Base-by-base conservation (phyloP, 2,329 filamentous ascomycete species). In the Teratosphaeriaceae sp. region DNA sequence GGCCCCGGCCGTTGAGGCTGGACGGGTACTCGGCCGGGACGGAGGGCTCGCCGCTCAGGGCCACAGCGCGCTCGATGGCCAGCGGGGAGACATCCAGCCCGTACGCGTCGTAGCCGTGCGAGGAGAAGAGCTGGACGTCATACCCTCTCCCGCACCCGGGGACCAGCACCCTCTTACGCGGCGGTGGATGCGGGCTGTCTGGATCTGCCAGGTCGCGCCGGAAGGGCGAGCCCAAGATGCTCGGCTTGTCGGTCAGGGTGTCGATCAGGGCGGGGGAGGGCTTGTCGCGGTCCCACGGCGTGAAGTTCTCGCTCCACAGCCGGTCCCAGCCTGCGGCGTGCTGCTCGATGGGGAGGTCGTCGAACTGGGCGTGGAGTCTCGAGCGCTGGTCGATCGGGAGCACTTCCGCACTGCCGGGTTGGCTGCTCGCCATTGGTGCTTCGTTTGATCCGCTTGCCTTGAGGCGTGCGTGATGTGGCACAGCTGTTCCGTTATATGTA, bases 81-180 rank as follows among this genome's bases (percentile, higher is more conserved):
- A 65, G 67, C 7, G 69, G 56, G 34, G 80, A 81, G 43, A 76
- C 74, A 59, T 94, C 88, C 1, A 94, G 65, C 0, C 86, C 88
- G 55, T 78, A 81, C 1, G 80, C 79, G 64, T 94, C 83, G 60
- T 85, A 92, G 1, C 88, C 88, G 57, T 82, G 78, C 8, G 78
- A 78, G 38, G 80, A 77, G 34, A 94, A 73, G 27, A 94, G 70
- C 8, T 87, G 71, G 1, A 88, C 84, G 65, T 94, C 88, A 58
- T 92, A 84, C 4, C 88, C 88, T 37, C 78, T 76, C 0, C 88
- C 88, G 63, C 88, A 94, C 4, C 87, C 88, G 0, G 88, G 85
- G 0, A 94, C 83, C 7, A 94, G 69, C 1, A 82, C 87, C 44
- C 69, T 71, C 53, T 75, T 76, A 43, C 62, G 67, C 55, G 46